Percentiles rank a stretch among this genome's conserved stretches.
These are phyloP conservation scores for Xerocomellus intermedius DNA, from an alignment of 768 basidiomycete genomes.

Conservation along the genomic window DNA sequence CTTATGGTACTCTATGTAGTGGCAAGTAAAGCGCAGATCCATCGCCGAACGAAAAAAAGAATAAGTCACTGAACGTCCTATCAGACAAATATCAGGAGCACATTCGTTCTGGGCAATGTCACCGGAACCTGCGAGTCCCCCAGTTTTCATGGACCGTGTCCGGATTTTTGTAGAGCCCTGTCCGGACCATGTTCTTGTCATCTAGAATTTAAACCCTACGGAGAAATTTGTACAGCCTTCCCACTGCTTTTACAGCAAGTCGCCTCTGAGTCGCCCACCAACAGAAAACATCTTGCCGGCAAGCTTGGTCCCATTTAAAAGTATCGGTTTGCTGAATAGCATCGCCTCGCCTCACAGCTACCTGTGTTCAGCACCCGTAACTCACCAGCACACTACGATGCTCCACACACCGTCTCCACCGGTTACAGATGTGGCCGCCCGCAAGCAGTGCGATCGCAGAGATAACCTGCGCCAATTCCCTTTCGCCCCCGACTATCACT, in stretches of 20 bases:
- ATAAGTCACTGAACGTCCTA: no score
- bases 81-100: no score
- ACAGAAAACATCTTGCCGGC: neutral
- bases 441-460: constrained; percentile 28
- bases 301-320: constrained; percentile 2
- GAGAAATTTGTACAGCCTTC: neutral
- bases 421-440: constrained; percentile 11
- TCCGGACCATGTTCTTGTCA: no score
- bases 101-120: no score
- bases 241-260: constrained; percentile 17
- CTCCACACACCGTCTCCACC: neutral
- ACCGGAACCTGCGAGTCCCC: no score
- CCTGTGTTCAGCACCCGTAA: no score
- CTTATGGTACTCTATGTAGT: no score
- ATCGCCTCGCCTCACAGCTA: constrained; percentile 1
- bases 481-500: neutral
- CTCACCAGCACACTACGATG: constrained; percentile 6
- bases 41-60: no score
- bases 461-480: constrained; percentile 13
- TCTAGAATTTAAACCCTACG: no score
- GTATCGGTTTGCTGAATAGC: neutral
- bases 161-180: no score
- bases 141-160: no score
- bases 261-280: neutral
- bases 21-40: no score